Conservation (phyloP, 306 rosid species). For the Malus sylvestris region DNA sequence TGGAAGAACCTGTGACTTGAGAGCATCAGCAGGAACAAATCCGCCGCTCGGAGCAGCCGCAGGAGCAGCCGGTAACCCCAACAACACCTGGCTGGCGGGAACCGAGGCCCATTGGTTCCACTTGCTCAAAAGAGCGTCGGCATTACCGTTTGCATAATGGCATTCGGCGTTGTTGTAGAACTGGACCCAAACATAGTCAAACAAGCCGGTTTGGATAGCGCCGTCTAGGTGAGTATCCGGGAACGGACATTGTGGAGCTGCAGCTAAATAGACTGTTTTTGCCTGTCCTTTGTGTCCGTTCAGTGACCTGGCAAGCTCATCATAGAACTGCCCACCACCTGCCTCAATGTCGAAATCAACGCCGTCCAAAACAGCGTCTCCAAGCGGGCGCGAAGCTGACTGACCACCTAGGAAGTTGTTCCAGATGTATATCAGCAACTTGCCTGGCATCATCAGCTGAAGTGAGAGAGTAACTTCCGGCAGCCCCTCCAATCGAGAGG, state of each 20-base stretch:
- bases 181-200: slow-evolving; percentile 65
- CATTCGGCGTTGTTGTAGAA: slow-evolving; percentile 57
- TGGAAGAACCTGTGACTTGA: slow-evolving; percentile 41
- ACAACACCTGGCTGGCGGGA: slow-evolving; percentile 27
- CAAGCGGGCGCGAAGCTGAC: no score
- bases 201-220: slow-evolving; percentile 44
- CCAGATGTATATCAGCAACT: no score
- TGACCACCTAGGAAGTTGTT: no score
- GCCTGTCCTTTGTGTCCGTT: slow-evolving; percentile 3
- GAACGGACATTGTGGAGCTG: slow-evolving; percentile 61
- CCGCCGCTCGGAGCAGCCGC: slow-evolving; percentile 49
- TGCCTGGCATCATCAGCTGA: no score
- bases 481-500: no score
- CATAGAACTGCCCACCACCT: no score
- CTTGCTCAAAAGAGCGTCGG: slow-evolving; percentile 23
- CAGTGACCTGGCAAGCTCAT: no score
- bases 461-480: no score
- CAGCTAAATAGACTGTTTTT: slow-evolving; percentile 26
- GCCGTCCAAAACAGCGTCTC: no score
- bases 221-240: slow-evolving; percentile 34
- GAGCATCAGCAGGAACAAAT: slow-evolving; percentile 32
- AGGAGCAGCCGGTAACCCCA: slow-evolving; percentile 62
- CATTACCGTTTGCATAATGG: slow-evolving; percentile 26
- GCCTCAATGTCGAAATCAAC: no score
- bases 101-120: slow-evolving; percentile 46